Conservation (phyloP, 2,329 filamentous ascomycete species). For the Diplodia seriata region DNA sequence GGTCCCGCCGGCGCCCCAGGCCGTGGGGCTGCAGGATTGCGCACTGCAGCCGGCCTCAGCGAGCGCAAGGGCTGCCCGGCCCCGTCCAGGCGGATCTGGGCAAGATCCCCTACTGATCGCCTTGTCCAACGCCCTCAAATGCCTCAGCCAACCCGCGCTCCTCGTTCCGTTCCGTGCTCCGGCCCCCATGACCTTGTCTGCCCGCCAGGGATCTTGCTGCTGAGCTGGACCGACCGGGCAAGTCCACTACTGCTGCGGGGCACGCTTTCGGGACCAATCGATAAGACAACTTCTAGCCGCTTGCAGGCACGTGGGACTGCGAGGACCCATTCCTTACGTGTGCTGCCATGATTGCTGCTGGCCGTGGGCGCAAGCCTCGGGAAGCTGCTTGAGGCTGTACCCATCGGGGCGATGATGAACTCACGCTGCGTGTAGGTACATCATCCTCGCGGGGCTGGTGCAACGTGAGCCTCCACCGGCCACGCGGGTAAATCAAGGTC, state of each 20-base stretch:
- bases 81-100: slow-evolving; percentile 26
- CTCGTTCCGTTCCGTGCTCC: slow-evolving; percentile 23
- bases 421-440: background rate
- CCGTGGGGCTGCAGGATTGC: slow-evolving; percentile 29
- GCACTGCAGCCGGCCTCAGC: slow-evolving; percentile 11
- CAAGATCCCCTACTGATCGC: slow-evolving; percentile 31
- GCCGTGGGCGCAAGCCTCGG: background rate
- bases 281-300: slow-evolving; percentile 24
- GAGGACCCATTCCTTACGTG: slow-evolving; percentile 27
- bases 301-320: slow-evolving; percentile 16
- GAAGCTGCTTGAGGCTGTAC: slow-evolving; percentile 20
- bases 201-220: slow-evolving; percentile 10
- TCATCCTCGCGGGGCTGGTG: slow-evolving; percentile 4
- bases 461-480: slow-evolving; percentile 5
- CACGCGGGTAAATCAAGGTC: slow-evolving; percentile 71
- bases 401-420: slow-evolving; percentile 18
- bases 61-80: slow-evolving; percentile 8
- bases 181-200: slow-evolving; percentile 16
- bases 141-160: slow-evolving; percentile 20
- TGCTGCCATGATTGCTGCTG: slow-evolving; percentile 30
- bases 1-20: slow-evolving; percentile 8
- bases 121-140: slow-evolving; percentile 25
- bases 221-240: slow-evolving; percentile 20
- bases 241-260: slow-evolving; percentile 17
- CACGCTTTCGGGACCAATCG: slow-evolving; percentile 6